These are phyloP conservation scores for Xylariales sp. DNA, from an alignment of 2,329 filamentous ascomycete genomes.

Conservation along the genomic window DNA sequence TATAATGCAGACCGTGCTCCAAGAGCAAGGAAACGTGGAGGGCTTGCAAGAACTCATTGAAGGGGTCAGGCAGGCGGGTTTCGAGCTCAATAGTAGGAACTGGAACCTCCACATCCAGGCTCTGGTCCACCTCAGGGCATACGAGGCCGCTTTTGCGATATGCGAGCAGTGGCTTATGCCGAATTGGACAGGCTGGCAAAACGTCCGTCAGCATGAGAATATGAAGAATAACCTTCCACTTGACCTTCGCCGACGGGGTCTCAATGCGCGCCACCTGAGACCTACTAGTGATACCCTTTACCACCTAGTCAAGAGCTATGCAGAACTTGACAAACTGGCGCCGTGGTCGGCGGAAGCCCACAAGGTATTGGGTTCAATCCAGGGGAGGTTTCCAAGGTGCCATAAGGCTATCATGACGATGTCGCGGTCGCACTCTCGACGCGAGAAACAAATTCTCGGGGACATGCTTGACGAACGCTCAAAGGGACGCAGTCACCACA, in stretches of 20 bases:
- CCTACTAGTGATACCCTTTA: conserved; percentile 42
- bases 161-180: conserved; percentile 78
- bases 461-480: conserved; percentile 1
- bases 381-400: conserved; percentile 27
- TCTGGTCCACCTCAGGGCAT: conserved; percentile 56
- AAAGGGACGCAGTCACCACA: no score
- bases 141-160: conserved; percentile 63
- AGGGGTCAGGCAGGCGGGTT: conserved; percentile 61
- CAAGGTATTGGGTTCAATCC: conserved; percentile 31
- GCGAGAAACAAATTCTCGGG: conserved; percentile 20
- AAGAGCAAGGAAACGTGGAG: conserved; percentile 33
- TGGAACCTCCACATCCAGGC: conserved; percentile 76
- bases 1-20: conserved; percentile 43
- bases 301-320: conserved; percentile 43
- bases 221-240: conserved; percentile 25
- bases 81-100: conserved; percentile 67
- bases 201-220: conserved; percentile 21
- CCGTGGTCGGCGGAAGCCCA: conserved; percentile 44
- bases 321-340: conserved; percentile 41
- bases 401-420: conserved; percentile 25
- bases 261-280: conserved; percentile 30
- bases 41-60: conserved; percentile 48
- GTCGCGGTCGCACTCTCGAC: conserved; percentile 17
- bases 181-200: conserved; percentile 70
- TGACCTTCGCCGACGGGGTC: conserved; percentile 33